These are phyloP conservation scores for Fraxinus paxiana DNA, from an alignment of 305 asterid genomes.

Conservation along the genomic window DNA sequence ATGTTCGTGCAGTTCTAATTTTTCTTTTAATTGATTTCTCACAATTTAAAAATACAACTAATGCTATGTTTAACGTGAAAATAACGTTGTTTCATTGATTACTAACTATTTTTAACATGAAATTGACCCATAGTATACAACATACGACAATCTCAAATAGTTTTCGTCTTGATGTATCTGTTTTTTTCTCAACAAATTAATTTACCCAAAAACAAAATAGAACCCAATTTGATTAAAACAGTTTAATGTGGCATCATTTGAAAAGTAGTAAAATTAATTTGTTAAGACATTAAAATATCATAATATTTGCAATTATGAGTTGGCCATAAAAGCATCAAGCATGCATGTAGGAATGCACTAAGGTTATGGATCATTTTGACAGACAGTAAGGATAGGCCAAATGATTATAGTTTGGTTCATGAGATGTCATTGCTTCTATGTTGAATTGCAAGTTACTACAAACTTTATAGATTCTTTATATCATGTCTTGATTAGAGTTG, in stretches of 20 bases:
- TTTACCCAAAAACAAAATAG: not conserved
- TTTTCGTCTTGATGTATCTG: not conserved
- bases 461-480: no score
- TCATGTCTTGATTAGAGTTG: not conserved
- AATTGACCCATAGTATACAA: not conserved
- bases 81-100: not conserved
- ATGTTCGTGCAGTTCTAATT: no score
- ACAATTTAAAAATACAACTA: not conserved
- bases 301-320: not conserved
- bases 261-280: no score
- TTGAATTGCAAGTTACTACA: not conserved
- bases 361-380: not conserved
- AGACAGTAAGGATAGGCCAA: not conserved
- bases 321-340: not conserved
- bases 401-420: not conserved
- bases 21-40: not conserved
- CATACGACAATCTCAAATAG: not conserved
- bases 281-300: not conserved
- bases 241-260: not conserved
- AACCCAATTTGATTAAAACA: not conserved
- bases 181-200: not conserved
- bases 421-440: not conserved
- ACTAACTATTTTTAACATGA: not conserved
- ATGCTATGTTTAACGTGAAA: not conserved
- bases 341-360: no score